Evolutionary conservation across 1,284 basidiomycete genomes (phyloP).

Genomic region (Moesziomyces parantarcticus): DNA sequence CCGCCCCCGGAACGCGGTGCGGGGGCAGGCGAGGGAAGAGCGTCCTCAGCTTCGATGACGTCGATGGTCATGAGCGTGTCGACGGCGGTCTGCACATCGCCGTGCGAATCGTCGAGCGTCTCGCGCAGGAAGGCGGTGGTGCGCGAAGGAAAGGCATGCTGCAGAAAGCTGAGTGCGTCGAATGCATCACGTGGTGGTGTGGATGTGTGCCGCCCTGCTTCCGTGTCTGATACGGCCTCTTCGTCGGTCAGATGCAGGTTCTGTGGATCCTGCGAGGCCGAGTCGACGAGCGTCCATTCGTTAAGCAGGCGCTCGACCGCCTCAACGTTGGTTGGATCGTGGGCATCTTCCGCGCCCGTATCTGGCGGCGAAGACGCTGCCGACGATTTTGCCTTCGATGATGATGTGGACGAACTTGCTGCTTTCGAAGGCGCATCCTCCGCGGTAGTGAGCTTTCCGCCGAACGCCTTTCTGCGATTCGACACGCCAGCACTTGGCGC

Average conservation of each 20-base stretch:
- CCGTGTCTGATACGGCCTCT: conserved; percentile 22
- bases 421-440: background rate
- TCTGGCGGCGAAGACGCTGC: conserved; percentile 1
- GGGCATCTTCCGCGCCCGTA: background rate
- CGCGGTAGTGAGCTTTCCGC: conserved; percentile 20
- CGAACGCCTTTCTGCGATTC: conserved; percentile 17
- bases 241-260: conserved; percentile 51
- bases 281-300: conserved; percentile 47
- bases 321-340: conserved; percentile 12
- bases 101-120: conserved; percentile 36
- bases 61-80: conserved; percentile 57
- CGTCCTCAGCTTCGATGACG: conserved; percentile 53
- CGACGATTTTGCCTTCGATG: background rate
- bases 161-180: conserved; percentile 46
- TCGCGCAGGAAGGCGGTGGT: conserved; percentile 49
- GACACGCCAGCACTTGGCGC: background rate
- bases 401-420: background rate
- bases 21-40: conserved; percentile 4
- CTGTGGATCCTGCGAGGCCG: conserved; percentile 26
- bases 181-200: conserved; percentile 9
- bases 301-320: conserved; percentile 41
- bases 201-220: conserved; percentile 2
- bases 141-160: conserved; percentile 51
- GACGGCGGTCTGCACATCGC: conserved; percentile 51
- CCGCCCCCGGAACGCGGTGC: conserved; percentile 17